These are phyloP conservation scores for Chalaropsis ovoidea DNA, from an alignment of 2,329 filamentous ascomycete genomes.

Conservation along the genomic window DNA sequence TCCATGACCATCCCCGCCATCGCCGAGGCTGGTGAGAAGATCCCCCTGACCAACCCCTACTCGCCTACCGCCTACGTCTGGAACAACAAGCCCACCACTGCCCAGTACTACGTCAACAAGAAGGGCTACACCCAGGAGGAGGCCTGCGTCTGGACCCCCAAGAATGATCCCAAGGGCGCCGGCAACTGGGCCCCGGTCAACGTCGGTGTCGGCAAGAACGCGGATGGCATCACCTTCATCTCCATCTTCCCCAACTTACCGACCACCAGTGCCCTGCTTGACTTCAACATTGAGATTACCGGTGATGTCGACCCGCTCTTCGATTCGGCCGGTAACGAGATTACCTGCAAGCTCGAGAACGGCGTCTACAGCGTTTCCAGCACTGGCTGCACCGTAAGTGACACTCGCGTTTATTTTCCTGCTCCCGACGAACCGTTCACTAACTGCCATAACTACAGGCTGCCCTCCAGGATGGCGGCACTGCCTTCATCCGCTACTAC, in stretches of 20 bases:
- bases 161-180: slow-evolving; percentile 41
- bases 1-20: slow-evolving; percentile 70
- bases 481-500: slow-evolving; percentile 39
- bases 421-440: not conserved
- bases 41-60: slow-evolving; percentile 64
- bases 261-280: slow-evolving; percentile 57
- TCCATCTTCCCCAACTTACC: slow-evolving; percentile 78
- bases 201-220: slow-evolving; percentile 65
- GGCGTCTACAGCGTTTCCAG: slow-evolving; percentile 48
- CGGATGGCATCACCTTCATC: slow-evolving; percentile 58
- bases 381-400: slow-evolving; percentile 72
- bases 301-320: slow-evolving; percentile 45
- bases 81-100: slow-evolving; percentile 64
- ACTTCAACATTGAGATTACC: slow-evolving; percentile 68
- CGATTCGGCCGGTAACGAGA: slow-evolving; percentile 10
- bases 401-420: not conserved
- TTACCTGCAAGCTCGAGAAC: slow-evolving; percentile 54
- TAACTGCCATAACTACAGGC: slow-evolving; percentile 33
- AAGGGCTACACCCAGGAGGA: slow-evolving; percentile 55
- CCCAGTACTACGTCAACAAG: slow-evolving; percentile 96
- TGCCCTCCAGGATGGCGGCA: slow-evolving; percentile 35
- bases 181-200: slow-evolving; percentile 86
- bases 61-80: slow-evolving; percentile 66
- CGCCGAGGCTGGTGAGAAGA: slow-evolving; percentile 47
- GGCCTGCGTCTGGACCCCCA: slow-evolving; percentile 65